These are phyloP conservation scores for Aspergillus quadrilineatus DNA, from an alignment of 2,329 filamentous ascomycete species.

Conservation along the genomic window DNA sequence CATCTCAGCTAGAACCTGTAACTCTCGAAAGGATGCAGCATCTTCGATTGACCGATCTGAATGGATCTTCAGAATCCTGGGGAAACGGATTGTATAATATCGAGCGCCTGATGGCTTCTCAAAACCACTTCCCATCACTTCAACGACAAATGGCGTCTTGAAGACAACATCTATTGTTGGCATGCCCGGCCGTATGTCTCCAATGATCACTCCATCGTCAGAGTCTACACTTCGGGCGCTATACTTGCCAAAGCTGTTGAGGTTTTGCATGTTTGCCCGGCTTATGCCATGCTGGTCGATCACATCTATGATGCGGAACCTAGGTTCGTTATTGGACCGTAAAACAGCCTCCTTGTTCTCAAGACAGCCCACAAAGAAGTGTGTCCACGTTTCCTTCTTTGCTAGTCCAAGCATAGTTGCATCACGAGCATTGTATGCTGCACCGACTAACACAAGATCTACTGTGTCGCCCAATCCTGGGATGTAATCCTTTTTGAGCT, in stretches of 20 bases:
- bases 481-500: slow-evolving; percentile 86
- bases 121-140: slow-evolving; percentile 77
- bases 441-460: slow-evolving; percentile 79
- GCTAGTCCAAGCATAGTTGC: slow-evolving; percentile 55
- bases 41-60: slow-evolving; percentile 70
- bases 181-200: slow-evolving; percentile 44
- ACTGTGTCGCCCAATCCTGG: slow-evolving; percentile 74
- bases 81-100: slow-evolving; percentile 75
- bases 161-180: slow-evolving; percentile 55
- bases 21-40: slow-evolving; percentile 65
- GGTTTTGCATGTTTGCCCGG: slow-evolving; percentile 50
- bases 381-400: slow-evolving; percentile 67
- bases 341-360: slow-evolving; percentile 63
- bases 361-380: slow-evolving; percentile 77
- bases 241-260: slow-evolving; percentile 53
- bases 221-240: slow-evolving; percentile 37
- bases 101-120: slow-evolving; percentile 67
- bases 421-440: slow-evolving; percentile 64
- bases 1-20: slow-evolving; percentile 65
- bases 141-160: slow-evolving; percentile 70
- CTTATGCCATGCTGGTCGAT: slow-evolving; percentile 54
- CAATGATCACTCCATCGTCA: slow-evolving; percentile 44
- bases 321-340: slow-evolving; percentile 52
- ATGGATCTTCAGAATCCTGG: slow-evolving; percentile 73
- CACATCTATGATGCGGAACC: slow-evolving; percentile 66